Evolutionary conservation across 164 flowering plant species (phyloP).

Genomic region (Macadamia integrifolia): DNA sequence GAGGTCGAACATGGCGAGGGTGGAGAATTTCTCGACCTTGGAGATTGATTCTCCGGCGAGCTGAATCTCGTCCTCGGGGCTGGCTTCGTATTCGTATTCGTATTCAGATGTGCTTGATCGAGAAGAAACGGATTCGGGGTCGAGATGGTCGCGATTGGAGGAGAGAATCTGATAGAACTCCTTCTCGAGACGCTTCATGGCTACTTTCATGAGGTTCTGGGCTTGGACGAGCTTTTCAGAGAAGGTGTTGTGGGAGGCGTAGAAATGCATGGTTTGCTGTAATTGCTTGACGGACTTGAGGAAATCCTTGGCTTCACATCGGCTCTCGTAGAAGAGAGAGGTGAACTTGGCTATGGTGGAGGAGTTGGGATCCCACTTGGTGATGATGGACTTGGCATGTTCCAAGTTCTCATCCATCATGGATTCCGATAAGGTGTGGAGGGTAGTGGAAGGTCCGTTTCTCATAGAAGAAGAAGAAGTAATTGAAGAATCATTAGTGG

Average conservation of each 20-base stretch:
- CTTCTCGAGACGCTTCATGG: slow-evolving; percentile 57
- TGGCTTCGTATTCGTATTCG: slow-evolving; percentile 20
- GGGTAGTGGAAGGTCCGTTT: too few relatives aligned
- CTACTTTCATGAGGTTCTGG: slow-evolving; percentile 51
- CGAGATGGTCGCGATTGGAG: slow-evolving; percentile 33
- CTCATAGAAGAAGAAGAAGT: not conserved
- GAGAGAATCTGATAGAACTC: slow-evolving; percentile 58
- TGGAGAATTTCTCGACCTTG: slow-evolving; percentile 29
- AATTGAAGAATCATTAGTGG: too few relatives aligned
- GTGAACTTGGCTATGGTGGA: slow-evolving; percentile 15
- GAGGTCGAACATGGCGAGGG: slow-evolving; percentile 46
- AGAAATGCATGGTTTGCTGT: slow-evolving; percentile 50
- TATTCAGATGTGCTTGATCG: slow-evolving; percentile 33
- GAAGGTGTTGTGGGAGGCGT: slow-evolving; percentile 17
- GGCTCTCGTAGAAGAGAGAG: slow-evolving; percentile 32
- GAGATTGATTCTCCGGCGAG: slow-evolving; percentile 18
- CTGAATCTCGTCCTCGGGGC: slow-evolving; percentile 26
- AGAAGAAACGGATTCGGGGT: slow-evolving; percentile 46
- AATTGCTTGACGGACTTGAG: slow-evolving; percentile 34
- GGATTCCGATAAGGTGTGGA: slow-evolving; percentile 34
- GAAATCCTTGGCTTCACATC: slow-evolving; percentile 38
- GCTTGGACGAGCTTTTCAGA: slow-evolving; percentile 39
- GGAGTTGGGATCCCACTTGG: slow-evolving; percentile 31
- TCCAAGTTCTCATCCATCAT: slow-evolving; percentile 43
- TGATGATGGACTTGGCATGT: slow-evolving; percentile 25